Evolutionary conservation across 768 basidiomycete species (phyloP).

Genomic region (Leucocoprinus birnbaumii): DNA sequence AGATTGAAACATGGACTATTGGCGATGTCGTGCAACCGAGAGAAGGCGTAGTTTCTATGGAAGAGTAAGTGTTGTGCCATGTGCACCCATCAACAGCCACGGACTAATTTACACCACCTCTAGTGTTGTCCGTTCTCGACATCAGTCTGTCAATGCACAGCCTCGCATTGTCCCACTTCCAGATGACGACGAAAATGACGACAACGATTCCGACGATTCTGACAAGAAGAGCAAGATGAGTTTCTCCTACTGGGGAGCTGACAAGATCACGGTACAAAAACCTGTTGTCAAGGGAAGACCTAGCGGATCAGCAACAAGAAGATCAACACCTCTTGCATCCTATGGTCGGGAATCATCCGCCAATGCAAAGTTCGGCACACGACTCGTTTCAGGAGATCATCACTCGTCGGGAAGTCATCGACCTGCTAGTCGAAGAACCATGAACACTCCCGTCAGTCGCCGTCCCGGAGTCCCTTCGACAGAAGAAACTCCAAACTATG

Average conservation of each 20-base stretch:
- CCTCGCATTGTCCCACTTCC: constrained; percentile 70
- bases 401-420: constrained; percentile 38
- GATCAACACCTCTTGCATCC: constrained; percentile 44
- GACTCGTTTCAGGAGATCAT: constrained; percentile 65
- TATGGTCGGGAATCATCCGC: constrained; percentile 83
- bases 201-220: constrained; percentile 74
- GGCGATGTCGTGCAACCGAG: constrained; percentile 71
- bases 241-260: constrained; percentile 92
- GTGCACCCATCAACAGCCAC: background rate
- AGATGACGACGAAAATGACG: constrained; percentile 56
- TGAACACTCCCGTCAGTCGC: constrained; percentile 42
- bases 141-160: constrained; percentile 47
- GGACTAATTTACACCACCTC: background rate
- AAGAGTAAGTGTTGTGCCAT: constrained; percentile 63
- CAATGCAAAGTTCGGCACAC: constrained; percentile 90
- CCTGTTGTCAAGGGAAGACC: constrained; percentile 55
- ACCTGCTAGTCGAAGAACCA: constrained; percentile 63
- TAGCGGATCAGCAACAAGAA: constrained; percentile 36
- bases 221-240: constrained; percentile 93
- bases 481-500: constrained; percentile 65
- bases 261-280: constrained; percentile 86
- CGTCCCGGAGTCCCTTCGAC: constrained; percentile 19
- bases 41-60: constrained; percentile 85
- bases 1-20: constrained; percentile 90
- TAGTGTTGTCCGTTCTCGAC: constrained; percentile 72